A percentile compares a stretch with the other conserved stretches of the same genome.
Conservation (phyloP, 331 rosid species). For the Quercus tomentella region DNA sequence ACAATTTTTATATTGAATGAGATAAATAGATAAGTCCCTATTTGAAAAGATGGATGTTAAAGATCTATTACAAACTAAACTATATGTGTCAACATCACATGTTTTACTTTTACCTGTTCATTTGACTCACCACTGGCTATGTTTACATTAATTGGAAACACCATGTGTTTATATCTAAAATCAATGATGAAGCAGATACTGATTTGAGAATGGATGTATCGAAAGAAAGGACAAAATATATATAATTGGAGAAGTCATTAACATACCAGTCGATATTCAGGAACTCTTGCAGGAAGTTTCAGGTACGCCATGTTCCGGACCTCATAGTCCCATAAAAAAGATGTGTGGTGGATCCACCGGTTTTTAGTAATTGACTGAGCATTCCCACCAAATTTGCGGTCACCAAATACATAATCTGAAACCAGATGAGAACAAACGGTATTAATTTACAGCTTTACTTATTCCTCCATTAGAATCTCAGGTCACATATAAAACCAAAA, state of each 20-base stretch:
- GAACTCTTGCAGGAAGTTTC: constrained; percentile 72
- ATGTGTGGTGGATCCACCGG: constrained; percentile 94
- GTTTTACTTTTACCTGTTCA: not conserved
- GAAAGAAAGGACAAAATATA: not conserved
- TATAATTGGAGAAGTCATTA: not conserved
- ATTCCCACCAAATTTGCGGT: constrained; percentile 89
- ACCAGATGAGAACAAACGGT: constrained; percentile 15
- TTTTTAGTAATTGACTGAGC: constrained; percentile 90
- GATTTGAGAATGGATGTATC: not conserved
- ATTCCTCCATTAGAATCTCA: not conserved
- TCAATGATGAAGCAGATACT: not conserved
- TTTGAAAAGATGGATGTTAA: not conserved
- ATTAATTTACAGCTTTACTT: constrained; percentile 9
- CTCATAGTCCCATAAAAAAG: constrained; percentile 86
- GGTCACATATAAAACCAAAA: not conserved
- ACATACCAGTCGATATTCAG: constrained; percentile 76
- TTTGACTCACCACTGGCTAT: not conserved
- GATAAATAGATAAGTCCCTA: not conserved
- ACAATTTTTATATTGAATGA: not conserved
- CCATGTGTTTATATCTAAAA: not conserved
- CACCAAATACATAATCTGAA: constrained; percentile 81
- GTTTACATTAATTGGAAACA: not conserved
- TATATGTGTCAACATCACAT: not conserved
- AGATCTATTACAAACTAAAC: not conserved
- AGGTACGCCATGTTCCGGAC: constrained; percentile 80